A percentile compares a stretch with the other conserved stretches of the same genome.
phyloP scores from a whole-genome alignment of 2,329 filamentous ascomycete genomes.

The Fusarium sp. region DNA sequence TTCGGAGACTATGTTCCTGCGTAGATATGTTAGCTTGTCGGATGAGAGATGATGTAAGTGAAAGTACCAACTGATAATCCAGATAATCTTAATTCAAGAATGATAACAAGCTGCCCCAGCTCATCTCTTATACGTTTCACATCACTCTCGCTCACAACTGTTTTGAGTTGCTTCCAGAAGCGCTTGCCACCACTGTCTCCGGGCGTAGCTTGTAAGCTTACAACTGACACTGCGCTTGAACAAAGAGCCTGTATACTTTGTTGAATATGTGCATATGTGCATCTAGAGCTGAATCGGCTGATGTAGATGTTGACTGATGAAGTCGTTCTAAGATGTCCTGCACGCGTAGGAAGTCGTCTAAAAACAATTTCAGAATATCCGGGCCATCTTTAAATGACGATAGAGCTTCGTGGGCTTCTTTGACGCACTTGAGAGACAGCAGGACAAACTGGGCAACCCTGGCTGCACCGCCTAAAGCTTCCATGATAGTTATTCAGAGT shows the following conservation, averaged over 20 bases:
- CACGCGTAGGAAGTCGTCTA: background rate
- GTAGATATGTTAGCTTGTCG: background rate
- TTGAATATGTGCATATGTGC: background rate
- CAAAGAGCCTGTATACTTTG: background rate
- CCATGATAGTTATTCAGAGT: background rate
- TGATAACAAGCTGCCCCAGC: background rate
- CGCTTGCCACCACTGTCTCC: background rate
- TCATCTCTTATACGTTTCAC: background rate
- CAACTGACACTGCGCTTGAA: background rate
- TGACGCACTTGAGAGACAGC: background rate
- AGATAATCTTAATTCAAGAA: background rate
- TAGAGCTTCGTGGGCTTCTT: background rate
- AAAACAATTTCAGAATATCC: background rate
- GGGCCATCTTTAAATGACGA: background rate
- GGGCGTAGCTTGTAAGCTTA: background rate
- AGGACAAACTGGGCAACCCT: background rate
- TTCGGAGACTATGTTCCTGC: background rate
- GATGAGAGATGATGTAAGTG: rapidly evolving
- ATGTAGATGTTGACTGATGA: background rate
- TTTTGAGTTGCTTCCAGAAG: conserved; percentile 20
- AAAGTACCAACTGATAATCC: background rate
- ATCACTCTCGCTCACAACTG: conserved; percentile 6
- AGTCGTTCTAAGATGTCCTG: background rate
- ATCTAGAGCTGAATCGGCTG: background rate
- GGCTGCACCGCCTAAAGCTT: background rate